These are phyloP conservation scores for Penicillium odoratum DNA, from an alignment of 495 filamentous ascomycete species.

Conservation along the genomic window DNA sequence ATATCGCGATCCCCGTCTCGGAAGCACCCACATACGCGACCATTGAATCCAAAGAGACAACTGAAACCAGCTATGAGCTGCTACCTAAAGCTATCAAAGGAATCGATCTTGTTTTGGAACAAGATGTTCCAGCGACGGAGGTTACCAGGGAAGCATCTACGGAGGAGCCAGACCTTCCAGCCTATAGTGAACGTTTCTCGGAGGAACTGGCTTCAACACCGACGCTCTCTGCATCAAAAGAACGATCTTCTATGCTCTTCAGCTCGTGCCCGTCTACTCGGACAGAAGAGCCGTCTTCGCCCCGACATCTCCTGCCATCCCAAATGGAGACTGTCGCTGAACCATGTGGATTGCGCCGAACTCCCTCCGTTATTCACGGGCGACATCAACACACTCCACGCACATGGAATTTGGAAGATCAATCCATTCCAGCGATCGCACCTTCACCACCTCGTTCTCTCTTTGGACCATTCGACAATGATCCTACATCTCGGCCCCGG, in stretches of 20 bases:
- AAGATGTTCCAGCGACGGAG: conserved; percentile 10
- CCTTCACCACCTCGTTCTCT: conserved; percentile 30
- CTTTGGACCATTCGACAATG: conserved; percentile 26
- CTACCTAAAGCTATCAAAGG: conserved; percentile 11
- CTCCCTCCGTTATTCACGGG: conserved; percentile 40
- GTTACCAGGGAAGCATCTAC: conserved; percentile 12
- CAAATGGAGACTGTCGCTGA: conserved; percentile 18
- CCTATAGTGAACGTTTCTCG: conserved; percentile 14
- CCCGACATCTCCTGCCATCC: conserved; percentile 21
- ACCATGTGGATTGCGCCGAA: conserved; percentile 35
- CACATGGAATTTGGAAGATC: conserved; percentile 38
- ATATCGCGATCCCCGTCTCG: conserved; percentile 51
- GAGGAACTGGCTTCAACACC: conserved; percentile 30
- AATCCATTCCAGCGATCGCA: conserved; percentile 20
- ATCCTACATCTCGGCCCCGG: conserved; percentile 35
- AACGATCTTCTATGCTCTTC: conserved; percentile 55
- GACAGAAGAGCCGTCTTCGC: conserved; percentile 17
- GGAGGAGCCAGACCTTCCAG: conserved; percentile 19
- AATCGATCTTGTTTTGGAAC: conserved; percentile 6
- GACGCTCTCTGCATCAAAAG: conserved; percentile 53
- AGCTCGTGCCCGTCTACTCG: conserved; percentile 51
- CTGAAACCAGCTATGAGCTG: conserved; percentile 13
- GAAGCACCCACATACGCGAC: conserved; percentile 45
- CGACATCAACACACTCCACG: conserved; percentile 30
- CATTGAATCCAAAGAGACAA: conserved; percentile 18